phyloP scores from a whole-genome alignment of 225 moss, liverwort and hornwort species.

The Pseudisothecium myosuroides region DNA sequence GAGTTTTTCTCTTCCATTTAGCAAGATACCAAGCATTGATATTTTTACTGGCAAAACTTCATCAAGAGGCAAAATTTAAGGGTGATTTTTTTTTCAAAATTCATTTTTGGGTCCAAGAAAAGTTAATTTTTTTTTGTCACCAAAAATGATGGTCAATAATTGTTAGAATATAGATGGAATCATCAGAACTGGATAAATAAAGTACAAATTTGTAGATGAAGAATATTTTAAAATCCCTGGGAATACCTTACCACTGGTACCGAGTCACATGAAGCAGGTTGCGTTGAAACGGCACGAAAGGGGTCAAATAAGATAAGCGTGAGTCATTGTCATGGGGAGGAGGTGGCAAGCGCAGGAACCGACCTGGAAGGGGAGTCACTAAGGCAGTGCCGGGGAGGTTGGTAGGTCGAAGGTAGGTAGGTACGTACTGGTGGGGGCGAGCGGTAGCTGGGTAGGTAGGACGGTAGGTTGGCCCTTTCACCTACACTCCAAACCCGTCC shows the following conservation, averaged over 20 bases:
- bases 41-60: rapidly evolving
- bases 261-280: not conserved
- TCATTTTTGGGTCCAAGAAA: not conserved
- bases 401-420: not conserved
- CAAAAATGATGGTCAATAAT: not conserved
- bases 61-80: not conserved
- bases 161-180: not conserved
- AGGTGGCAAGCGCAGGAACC: not conserved
- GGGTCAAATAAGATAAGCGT: not conserved
- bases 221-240: too few species aligned
- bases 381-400: not conserved
- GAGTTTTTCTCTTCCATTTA: not conserved
- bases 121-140: too few species aligned
- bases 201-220: not conserved
- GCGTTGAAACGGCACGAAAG: not conserved
- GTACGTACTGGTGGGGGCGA: not conserved
- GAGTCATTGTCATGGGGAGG: not conserved
- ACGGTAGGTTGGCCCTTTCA: conserved; percentile 1
- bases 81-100: not conserved
- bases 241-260: not conserved
- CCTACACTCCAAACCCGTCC: not conserved
- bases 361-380: not conserved
- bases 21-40: rapidly evolving
- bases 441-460: conserved; percentile 21
- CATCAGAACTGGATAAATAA: not conserved